Base-by-base conservation (phyloP, 345 rosid genomes). In the Acer saccharum region DNA sequence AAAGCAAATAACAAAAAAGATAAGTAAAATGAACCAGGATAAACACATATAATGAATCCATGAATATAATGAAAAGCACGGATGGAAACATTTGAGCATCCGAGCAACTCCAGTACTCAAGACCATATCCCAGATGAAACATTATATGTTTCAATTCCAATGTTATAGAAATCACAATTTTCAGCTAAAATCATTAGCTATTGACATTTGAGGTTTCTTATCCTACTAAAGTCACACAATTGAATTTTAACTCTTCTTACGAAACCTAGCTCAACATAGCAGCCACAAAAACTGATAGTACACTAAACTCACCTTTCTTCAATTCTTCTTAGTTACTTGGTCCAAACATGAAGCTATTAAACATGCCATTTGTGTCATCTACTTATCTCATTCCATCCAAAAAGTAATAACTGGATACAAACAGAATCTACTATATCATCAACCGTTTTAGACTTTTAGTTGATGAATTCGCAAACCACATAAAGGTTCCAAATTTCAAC, bases 1-100 rank as follows among this genome's bases (percentile, higher is more conserved):
- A 69, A 72, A 64, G 0, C 39, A 82, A 35, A 55, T 12, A 17
- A 73, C 23, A 23, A 54, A 54, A 58, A 68, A 1, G 64, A 62
- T 10, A 10, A 29, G 44, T 48, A 52, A 72, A 32, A 48, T 18
- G 13, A 73, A 73, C 46, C 27, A 61, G 64, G 8, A 3, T 29
- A 78, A 80, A 52, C 50, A 46, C 8, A 8, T 43, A 43, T 43
- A 43, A 43, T 0, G 46, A 43, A 43, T 43, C 46, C 46, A 18
- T 16, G n/a, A 10, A 58, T 6, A 48, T 16, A 65, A 13, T 69
- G 65, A 50, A 58, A 73, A 25, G 2, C 61, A 74, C 17, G 3
- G 43, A 62, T 11, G 11, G 39, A 63, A 64, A 46, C n/a, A 48
- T 16, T 6, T 10, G 52, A 75, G 54, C 14, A 46, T 10, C 3